phyloP scores from a whole-genome alignment of 2,329 filamentous ascomycete genomes.

The Catunica adiposa region DNA sequence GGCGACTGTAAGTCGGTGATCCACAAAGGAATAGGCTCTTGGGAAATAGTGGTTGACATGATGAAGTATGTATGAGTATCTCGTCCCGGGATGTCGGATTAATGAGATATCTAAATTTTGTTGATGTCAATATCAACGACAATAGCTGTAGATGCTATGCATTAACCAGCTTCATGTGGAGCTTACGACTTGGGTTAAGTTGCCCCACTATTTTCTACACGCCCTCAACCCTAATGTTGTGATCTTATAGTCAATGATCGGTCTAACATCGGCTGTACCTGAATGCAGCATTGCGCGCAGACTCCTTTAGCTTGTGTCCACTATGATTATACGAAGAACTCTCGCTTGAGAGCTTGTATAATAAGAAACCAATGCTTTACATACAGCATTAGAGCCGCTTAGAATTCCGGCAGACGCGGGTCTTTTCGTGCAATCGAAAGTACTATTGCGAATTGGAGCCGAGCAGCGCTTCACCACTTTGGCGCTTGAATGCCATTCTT shows the following conservation, averaged over 20 bases:
- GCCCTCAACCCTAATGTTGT: not conserved
- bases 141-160: not conserved
- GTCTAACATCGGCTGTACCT: not conserved
- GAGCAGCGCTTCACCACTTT: not conserved
- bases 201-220: not conserved
- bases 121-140: not conserved
- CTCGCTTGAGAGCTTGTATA: too few species aligned
- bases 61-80: not conserved
- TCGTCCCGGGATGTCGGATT: not conserved
- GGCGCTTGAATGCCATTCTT: too few species aligned
- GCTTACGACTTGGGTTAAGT: not conserved
- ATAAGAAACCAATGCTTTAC: too few species aligned
- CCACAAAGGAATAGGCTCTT: conserved; percentile 52
- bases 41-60: not conserved
- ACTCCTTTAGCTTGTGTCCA: not conserved
- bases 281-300: not conserved
- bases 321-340: not conserved
- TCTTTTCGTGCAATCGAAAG: not conserved
- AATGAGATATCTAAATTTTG: not conserved
- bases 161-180: not conserved
- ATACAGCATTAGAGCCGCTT: not conserved
- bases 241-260: not conserved
- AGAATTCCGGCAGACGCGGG: not conserved
- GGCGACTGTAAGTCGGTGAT: conserved; percentile 61
- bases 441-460: not conserved